These are phyloP conservation scores for Epichloe coenophiala DNA, from an alignment of 2,329 filamentous ascomycete genomes.

Conservation along the genomic window DNA sequence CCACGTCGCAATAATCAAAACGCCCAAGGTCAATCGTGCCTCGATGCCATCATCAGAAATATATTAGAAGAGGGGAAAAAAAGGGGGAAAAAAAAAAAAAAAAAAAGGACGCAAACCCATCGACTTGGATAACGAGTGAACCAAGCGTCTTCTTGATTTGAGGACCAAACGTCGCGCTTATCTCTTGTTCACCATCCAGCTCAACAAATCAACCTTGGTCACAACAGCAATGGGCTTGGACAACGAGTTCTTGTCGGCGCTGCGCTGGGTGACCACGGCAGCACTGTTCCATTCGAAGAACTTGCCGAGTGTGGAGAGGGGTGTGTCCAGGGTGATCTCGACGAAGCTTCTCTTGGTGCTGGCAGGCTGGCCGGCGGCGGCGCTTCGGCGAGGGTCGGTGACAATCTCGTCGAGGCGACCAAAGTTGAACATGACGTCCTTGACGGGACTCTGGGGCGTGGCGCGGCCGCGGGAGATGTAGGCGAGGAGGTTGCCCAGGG, in stretches of 20 bases:
- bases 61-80: neutral
- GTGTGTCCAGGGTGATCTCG: slow-evolving; percentile 86
- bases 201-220: slow-evolving; percentile 91
- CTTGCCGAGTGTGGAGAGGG: slow-evolving; percentile 70
- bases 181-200: slow-evolving; percentile 69
- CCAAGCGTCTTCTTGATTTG: neutral
- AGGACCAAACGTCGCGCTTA: neutral
- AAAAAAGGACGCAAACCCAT: neutral
- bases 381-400: slow-evolving; percentile 66
- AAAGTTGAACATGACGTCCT: slow-evolving; percentile 96
- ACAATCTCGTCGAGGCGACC: slow-evolving; percentile 74
- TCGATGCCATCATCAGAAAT: neutral
- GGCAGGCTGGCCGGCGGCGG: slow-evolving; percentile 21
- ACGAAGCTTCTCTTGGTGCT: slow-evolving; percentile 60
- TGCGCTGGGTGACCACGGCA: slow-evolving; percentile 77
- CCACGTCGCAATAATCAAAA: slow-evolving; percentile 1
- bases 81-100: neutral
- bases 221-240: slow-evolving; percentile 78
- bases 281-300: slow-evolving; percentile 99
- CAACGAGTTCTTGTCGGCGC: slow-evolving; percentile 37
- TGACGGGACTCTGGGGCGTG: slow-evolving; percentile 57
- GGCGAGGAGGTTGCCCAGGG: slow-evolving; percentile 83
- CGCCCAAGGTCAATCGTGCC: neutral
- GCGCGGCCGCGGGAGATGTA: slow-evolving; percentile 79
- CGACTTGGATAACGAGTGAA: neutral